These are phyloP conservation scores for Nissolia schottii DNA, from an alignment of 306 rosid genomes.

Conservation along the genomic window DNA sequence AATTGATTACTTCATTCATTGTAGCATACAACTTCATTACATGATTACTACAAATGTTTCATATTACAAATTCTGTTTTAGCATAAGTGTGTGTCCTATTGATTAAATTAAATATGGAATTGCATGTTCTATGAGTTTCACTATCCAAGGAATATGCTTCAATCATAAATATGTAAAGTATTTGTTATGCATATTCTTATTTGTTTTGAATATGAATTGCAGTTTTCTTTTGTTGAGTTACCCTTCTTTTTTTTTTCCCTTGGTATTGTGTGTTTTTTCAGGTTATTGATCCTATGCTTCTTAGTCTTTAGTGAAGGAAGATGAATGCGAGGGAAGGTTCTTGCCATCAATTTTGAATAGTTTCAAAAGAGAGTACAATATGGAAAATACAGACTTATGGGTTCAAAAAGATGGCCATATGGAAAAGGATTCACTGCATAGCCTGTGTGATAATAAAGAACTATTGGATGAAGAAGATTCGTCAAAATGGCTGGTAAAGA, in stretches of 20 bases:
- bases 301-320: no score
- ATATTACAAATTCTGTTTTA: no score
- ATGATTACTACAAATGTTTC: no score
- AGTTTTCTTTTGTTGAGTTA: background rate
- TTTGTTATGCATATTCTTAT: background rate
- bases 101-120: no score
- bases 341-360: slow-evolving; percentile 22
- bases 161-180: background rate
- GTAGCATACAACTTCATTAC: no score
- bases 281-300: slow-evolving; percentile 11
- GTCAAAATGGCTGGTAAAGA: slow-evolving; percentile 44
- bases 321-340: slow-evolving; percentile 25
- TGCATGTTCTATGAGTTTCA: no score
- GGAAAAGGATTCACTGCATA: slow-evolving; percentile 34
- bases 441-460: slow-evolving; percentile 39
- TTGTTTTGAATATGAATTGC: background rate
- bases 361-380: no score
- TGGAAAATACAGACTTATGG: slow-evolving; percentile 51
- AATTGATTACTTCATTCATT: no score
- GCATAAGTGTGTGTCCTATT: no score
- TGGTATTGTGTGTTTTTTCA: slow-evolving; percentile 1
- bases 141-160: no score
- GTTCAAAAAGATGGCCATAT: slow-evolving; percentile 32
- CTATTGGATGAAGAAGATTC: slow-evolving; percentile 39
- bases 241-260: background rate